Evolutionary conservation across 805 yeast genomes (phyloP).

Genomic region (Alloascoidea hylecoeti): DNA sequence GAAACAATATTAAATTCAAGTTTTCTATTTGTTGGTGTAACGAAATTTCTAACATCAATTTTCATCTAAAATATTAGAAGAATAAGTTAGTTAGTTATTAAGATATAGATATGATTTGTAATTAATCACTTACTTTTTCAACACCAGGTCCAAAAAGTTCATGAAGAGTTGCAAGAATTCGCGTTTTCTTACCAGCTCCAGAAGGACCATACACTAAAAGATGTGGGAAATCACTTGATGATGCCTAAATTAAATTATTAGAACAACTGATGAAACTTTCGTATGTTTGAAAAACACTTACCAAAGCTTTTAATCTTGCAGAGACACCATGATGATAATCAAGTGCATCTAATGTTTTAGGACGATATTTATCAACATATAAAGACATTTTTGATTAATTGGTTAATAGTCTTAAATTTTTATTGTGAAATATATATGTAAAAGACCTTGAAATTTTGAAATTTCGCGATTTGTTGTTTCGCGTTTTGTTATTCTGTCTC

Average conservation of each 20-base stretch:
- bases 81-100: conserved; percentile 7
- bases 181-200: conserved; percentile 95
- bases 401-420: no score
- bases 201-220: conserved; percentile 86
- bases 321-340: conserved; percentile 60
- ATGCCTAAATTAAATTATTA: conserved; percentile 17
- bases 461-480: no score
- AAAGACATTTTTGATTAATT: conserved; percentile 51
- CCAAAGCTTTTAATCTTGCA: conserved; percentile 41
- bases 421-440: no score
- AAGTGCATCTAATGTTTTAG: conserved; percentile 46
- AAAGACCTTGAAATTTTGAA: no score
- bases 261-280: conserved; percentile 1
- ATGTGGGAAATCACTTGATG: conserved; percentile 86
- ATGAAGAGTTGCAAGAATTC: conserved; percentile 66
- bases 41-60: conserved; percentile 80
- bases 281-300: conserved; percentile 13
- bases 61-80: conserved; percentile 29
- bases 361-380: conserved; percentile 95
- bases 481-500: no score
- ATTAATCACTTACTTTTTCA: conserved; percentile 27
- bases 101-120: not conserved
- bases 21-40: conserved; percentile 58
- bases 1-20: conserved; percentile 89
- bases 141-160: conserved; percentile 77